Percentiles rank a stretch among this genome's conserved stretches.
Conservation (phyloP, 257 asterid species). For the Solanum clarkiae region DNA sequence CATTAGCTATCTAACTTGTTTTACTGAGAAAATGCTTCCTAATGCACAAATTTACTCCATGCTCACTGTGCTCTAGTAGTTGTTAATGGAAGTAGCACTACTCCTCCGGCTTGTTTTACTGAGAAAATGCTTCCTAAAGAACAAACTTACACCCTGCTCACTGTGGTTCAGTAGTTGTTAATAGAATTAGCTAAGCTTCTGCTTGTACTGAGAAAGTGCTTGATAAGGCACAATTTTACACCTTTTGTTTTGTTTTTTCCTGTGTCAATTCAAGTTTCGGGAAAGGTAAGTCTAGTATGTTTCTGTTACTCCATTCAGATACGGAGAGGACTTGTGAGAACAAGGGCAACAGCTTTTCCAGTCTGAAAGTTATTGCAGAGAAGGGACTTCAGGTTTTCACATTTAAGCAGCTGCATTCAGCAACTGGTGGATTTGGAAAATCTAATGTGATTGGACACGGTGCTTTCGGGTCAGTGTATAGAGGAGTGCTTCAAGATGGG, state of each 20-base stretch:
- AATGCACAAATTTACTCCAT: background rate
- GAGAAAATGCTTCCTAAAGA: background rate
- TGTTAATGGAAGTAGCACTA: background rate
- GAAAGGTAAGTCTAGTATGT: background rate
- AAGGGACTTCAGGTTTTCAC: conserved; percentile 63
- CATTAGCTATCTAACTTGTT: background rate
- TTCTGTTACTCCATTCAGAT: background rate
- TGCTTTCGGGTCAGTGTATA: conserved; percentile 73
- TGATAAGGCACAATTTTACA: background rate
- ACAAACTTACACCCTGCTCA: background rate
- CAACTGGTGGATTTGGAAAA: conserved; percentile 84
- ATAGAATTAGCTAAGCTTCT: no score
- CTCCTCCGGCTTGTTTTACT: background rate
- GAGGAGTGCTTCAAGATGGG: conserved; percentile 86
- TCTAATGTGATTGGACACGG: conserved; percentile 82
- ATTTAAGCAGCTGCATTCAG: conserved; percentile 83
- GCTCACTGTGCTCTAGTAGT: background rate
- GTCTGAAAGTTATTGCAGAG: conserved; percentile 37
- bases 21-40: background rate
- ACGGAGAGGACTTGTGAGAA: conserved; percentile 31
- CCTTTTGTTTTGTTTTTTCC: background rate
- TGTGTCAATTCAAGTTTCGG: background rate
- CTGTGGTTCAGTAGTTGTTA: background rate
- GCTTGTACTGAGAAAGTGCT: background rate
- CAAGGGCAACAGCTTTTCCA: conserved; percentile 18